A percentile compares a stretch with the other conserved stretches of the same genome.
Conservation (phyloP, 495 filamentous ascomycete species). For the Aspergillus carlsbadensis region DNA sequence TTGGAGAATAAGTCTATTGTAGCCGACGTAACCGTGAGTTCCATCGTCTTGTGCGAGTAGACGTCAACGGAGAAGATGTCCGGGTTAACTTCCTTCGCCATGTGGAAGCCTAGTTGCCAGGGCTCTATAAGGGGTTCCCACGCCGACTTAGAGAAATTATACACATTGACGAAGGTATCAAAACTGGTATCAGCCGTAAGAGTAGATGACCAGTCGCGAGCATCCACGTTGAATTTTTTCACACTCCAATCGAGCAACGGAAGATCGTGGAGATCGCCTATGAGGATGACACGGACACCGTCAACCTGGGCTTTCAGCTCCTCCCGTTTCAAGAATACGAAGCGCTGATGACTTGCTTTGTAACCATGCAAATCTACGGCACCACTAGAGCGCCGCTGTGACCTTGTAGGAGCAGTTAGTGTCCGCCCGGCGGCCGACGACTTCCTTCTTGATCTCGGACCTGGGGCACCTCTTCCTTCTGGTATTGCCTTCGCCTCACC, state of each 20-base stretch:
- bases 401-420: conserved; percentile 53
- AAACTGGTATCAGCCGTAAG: conserved; percentile 85
- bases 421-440: conserved; percentile 64
- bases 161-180: conserved; percentile 92
- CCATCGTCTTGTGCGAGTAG: conserved; percentile 83
- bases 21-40: conserved; percentile 88
- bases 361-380: conserved; percentile 27
- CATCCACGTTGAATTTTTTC: conserved; percentile 79
- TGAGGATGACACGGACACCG: conserved; percentile 88
- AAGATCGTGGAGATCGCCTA: conserved; percentile 92
- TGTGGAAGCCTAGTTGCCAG: conserved; percentile 89
- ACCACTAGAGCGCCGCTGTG: conserved; percentile 38
- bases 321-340: conserved; percentile 69
- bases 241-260: conserved; percentile 93
- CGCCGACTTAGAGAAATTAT: conserved; percentile 97
- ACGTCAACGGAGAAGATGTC: conserved; percentile 80
- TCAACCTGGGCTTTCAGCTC: conserved; percentile 81
- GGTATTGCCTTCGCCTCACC: conserved; percentile 63
- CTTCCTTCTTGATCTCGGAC: conserved; percentile 53
- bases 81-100: conserved; percentile 74
- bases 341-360: conserved; percentile 32
- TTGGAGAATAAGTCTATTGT: conserved; percentile 92
- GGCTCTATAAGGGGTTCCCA: conserved; percentile 98
- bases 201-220: conserved; percentile 86
- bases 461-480: conserved; percentile 53